Percentiles rank a stretch among this genome's conserved stretches.
These are phyloP conservation scores for Cytidiella melzeri DNA, from an alignment of 768 basidiomycete species.

Conservation along the genomic window DNA sequence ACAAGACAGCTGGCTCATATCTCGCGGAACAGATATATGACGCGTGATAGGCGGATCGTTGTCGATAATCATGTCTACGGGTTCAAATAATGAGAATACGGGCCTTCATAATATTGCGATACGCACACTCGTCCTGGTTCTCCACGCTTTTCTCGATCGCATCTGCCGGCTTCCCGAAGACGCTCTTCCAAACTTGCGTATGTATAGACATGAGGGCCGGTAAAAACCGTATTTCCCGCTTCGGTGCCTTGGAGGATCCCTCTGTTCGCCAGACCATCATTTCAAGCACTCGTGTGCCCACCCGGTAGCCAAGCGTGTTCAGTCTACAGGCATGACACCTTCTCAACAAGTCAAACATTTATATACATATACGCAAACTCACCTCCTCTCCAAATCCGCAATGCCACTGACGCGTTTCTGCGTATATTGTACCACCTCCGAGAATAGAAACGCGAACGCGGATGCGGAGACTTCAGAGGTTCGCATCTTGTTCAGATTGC, in stretches of 20 bases:
- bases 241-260: constrained; percentile 79
- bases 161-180: constrained; percentile 91
- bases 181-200: constrained; percentile 90
- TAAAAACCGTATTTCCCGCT: constrained; percentile 85
- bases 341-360: no score
- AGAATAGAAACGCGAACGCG: constrained; percentile 86
- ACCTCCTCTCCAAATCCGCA: constrained; percentile 93
- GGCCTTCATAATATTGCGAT: no score
- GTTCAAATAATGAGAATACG: no score
- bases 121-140: constrained; percentile 90
- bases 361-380: no score
- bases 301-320: constrained; percentile 89
- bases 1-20: constrained; percentile 90
- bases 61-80: constrained; percentile 98
- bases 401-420: constrained; percentile 94
- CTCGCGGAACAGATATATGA: constrained; percentile 88
- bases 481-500: constrained; percentile 83
- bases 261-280: constrained; percentile 79
- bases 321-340: constrained; percentile 65
- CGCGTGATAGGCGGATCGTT: constrained; percentile 92
- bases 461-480: constrained; percentile 76
- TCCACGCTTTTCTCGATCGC: constrained; percentile 95
- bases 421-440: constrained; percentile 91
- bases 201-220: constrained; percentile 92
- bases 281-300: constrained; percentile 83